These are phyloP conservation scores for Nannizziopsis arthrosporioides DNA, from an alignment of 2,329 filamentous ascomycete genomes.

Conservation along the genomic window DNA sequence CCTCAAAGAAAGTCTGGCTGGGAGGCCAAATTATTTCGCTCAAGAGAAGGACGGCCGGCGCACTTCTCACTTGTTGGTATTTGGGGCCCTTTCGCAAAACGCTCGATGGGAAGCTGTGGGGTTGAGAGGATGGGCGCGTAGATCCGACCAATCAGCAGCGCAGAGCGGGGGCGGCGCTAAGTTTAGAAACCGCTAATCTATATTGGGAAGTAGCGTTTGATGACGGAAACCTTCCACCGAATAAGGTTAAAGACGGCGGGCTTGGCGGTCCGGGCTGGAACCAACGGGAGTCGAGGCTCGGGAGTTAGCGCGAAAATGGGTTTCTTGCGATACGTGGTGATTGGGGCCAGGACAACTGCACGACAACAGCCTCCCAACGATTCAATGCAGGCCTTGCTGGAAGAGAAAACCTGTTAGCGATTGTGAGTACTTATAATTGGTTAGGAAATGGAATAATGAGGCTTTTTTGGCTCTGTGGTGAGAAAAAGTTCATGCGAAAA, in stretches of 20 bases:
- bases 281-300: not conserved
- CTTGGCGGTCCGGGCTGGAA: conserved; percentile 10
- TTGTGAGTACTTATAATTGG: no score
- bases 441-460: no score
- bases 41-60: conserved; percentile 5
- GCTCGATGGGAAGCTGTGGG: not conserved
- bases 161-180: conserved; percentile 7
- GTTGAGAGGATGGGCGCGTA: conserved; percentile 12
- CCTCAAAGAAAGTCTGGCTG: not conserved
- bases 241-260: not conserved
- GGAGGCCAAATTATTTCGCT: not conserved
- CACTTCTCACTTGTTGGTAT: conserved; percentile 2
- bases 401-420: no score
- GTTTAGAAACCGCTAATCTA: conserved; percentile 14
- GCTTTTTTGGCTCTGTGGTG: no score
- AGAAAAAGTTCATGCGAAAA: not conserved
- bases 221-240: not conserved
- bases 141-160: conserved; percentile 7
- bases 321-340: not conserved
- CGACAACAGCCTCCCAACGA: not conserved
- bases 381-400: no score
- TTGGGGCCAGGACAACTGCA: conserved; percentile 6
- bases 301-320: conserved; percentile 8
- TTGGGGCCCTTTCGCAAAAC: not conserved
- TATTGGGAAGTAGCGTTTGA: conserved; percentile 8